Evolutionary conservation across 73 alveolate genomes (phyloP), one percentile per base, ranked within the genome.

Genomic region (Tetrahymena elliotti): DNA sequence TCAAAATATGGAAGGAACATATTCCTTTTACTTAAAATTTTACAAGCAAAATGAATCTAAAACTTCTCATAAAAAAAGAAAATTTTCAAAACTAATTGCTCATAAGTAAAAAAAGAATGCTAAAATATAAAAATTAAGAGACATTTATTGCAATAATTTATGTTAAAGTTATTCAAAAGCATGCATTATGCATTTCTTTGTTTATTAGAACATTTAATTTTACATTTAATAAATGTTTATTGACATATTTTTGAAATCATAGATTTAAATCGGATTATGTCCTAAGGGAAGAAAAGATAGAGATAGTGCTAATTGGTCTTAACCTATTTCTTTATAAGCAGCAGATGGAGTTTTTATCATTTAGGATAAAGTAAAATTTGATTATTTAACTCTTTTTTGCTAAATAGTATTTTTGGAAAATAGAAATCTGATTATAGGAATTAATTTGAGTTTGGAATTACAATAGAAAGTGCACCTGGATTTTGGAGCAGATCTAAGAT

Each of bases 391-490:
- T 22, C 36, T 27, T 38, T 94, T 6, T 16, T 1, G 18, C 37
- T 33, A 11, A 37, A 84, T 83, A 27, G 36, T 33, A 6, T 34
- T 13, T 35, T 38, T 35, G 31, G 35, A 18, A 94, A 84, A 35
- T 27, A 84, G 27, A 38, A 94, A 52, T 37, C 84, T 83, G 96
- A 47, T 88, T 83, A 84, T 11, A 94, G 93, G 47, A 94, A 94
- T 40, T 52, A 88, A 94, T 94, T 40, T 52, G 96, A 94, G 33
- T 94, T 94, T 84, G 96, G 96, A 18, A 84, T 94, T 84, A 92
- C 92, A 41, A 53, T 94, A 18, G 40, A 94, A 31, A 94, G 96
- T 47, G 96, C 95, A 6, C 96, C 96, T 33, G 96, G 96, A 34
- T 47, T 92, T n/a, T 94, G 93, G 54, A 68, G 83, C 92, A 83